Conservation (phyloP, 192 early-diverging fungal genomes). For the Lunasporangiospora selenospora region DNA sequence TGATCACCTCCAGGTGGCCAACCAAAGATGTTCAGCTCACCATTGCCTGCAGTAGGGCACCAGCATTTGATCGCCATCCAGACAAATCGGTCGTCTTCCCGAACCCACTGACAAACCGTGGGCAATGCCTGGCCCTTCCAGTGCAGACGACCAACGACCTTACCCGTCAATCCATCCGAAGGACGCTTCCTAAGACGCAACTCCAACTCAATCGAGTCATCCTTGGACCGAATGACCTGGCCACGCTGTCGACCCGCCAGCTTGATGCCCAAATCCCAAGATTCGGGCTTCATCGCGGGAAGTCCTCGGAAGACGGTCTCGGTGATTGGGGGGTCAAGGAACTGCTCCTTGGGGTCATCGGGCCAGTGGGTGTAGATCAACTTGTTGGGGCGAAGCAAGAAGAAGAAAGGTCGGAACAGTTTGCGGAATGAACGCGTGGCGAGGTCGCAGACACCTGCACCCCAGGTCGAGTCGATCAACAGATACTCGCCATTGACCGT, state of each 20-base stretch:
- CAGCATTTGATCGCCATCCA: constrained; percentile 31
- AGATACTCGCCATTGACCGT: constrained; percentile 55
- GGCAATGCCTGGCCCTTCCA: constrained; percentile 44
- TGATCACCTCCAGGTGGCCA: constrained; percentile 49
- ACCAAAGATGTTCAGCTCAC: constrained; percentile 46
- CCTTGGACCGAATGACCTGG: constrained; percentile 27
- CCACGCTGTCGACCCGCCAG: constrained; percentile 31
- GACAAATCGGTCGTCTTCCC: constrained; percentile 32
- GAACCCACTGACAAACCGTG: constrained; percentile 18
- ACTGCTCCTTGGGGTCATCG: constrained; percentile 56
- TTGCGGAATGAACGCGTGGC: constrained; percentile 46
- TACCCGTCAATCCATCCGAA: constrained; percentile 32
- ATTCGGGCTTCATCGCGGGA: constrained; percentile 46
- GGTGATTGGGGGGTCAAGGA: constrained; percentile 49
- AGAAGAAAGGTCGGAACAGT: constrained; percentile 61
- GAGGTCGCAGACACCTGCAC: constrained; percentile 51
- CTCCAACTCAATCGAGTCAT: constrained; percentile 34
- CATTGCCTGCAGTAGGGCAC: constrained; percentile 30
- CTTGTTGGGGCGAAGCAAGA: constrained; percentile 54
- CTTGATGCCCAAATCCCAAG: constrained; percentile 42
- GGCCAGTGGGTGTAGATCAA: constrained; percentile 67
- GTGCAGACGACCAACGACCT: constrained; percentile 38
- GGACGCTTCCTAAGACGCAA: constrained; percentile 37
- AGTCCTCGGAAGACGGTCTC: constrained; percentile 54
- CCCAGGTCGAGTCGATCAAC: constrained; percentile 68